Evolutionary conservation across 371 early-diverging fungal species (phyloP), one percentile per base, ranked within the genome.

Genomic region (Chytridiales sp.): DNA sequence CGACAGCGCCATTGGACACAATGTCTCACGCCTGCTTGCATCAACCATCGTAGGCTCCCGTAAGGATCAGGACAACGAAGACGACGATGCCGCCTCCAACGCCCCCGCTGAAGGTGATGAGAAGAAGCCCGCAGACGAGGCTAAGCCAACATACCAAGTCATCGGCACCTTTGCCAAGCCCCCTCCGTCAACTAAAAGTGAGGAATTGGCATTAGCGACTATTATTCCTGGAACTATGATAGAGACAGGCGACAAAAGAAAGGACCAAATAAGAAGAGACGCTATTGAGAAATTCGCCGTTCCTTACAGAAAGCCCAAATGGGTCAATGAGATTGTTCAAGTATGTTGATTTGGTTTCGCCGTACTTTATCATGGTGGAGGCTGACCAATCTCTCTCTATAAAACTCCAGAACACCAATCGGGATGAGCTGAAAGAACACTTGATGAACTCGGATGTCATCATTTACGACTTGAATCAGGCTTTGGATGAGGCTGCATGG

Each of bases 241-340:
- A 17, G 72, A 79, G 44, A 72, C 76, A 9, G 80, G 80, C 21
- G 76, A 80, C 47, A 64, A 68, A 53, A 74, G 70, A 64, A 62
- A 63, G 39, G 80, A 80, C 64, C 55, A 48, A n/a, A 64, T 64
- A 22, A 40, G 78, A 41, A 47, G 70, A 32, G 74, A 74, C 57
- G 77, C 77, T 8, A 73, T 80, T 47, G 80, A 77, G 42, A 80
- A 73, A 65, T 72, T 72, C 62, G 66, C 78, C 6, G 44, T 69
- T 13, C 42, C 49, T 0, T 78, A 78, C 15, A 24, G 54, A 22
- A 65, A 54, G 31, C 75, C 76, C 3, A 56, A 62, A 34, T 76
- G 75, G 73, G 78, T 74, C 30, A 32, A 48, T 29, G 68, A 72
- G 36, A 42, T 62, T 15, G 62, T 75, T 19, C 29, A 50, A 56